Base-by-base conservation (phyloP, 345 rosid genomes). In the Citrus cavaleriei region DNA sequence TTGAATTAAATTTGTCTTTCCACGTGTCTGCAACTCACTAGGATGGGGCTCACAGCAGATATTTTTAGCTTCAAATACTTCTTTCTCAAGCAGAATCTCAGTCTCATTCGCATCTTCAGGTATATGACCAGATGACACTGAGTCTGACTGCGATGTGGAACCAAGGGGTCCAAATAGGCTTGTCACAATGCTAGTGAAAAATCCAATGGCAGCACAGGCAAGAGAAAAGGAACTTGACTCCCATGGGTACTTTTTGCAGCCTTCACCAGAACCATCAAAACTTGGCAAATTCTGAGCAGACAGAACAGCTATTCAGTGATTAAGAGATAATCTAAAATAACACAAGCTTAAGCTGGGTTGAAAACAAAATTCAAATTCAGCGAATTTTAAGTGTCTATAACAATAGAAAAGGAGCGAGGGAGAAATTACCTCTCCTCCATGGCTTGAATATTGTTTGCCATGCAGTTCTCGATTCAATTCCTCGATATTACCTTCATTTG, bases 201-300 rank as follows among this genome's bases (percentile, higher is more conserved):
- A 88, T 77, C 91, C 94, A 73, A 92, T 61, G 65, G 96, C 90
- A 81, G 88, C 89, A 80, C 75, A 91, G 68, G 94, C 92, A 84
- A 82, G 83, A 81, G 83, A 90, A 76, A 82, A 84, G 80, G 94
- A 87, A 73, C 83, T 80, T 74, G 75, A 84, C 28, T 77, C 87
- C 76, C 79, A 79, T 25, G 82, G 73, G 76, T 62, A 74, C 73
- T 73, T 84, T 75, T 77, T 73, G 77, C 75, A 28, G 76, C 75
- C 84, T 80, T 86, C 89, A 46, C 66, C 85, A 73, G 35, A 80
- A 75, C 74, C 67, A 77, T 64, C 69, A 6, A 84, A 86, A 79
- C 72, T 83, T 76, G 72, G 61, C 68, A 84, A 77, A 82, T 84
- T 94, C 97, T 94, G 87, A 78, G 62, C 78, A 88, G 81, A 61